These are phyloP conservation scores for Castanopsis chinensis DNA, from an alignment of 306 rosid genomes.

Conservation along the genomic window DNA sequence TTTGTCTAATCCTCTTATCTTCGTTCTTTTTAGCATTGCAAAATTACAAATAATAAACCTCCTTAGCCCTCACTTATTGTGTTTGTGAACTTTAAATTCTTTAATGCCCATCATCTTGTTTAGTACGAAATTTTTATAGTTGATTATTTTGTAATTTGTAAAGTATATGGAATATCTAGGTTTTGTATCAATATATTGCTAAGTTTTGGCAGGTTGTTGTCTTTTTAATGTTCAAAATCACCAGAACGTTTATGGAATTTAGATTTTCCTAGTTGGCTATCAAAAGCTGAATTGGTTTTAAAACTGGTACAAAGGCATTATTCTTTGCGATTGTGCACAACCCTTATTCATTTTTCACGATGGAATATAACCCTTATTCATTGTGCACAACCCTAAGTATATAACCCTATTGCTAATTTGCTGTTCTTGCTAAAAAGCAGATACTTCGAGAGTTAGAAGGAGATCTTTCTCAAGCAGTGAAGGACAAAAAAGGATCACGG, in stretches of 20 bases:
- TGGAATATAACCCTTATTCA: too few species aligned
- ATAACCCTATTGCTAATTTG: not conserved
- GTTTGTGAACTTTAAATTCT: too few species aligned
- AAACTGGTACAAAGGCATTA: too few species aligned
- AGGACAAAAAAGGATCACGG: too few species aligned
- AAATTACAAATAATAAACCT: not conserved
- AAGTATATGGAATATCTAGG: not conserved
- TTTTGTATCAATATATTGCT: not conserved
- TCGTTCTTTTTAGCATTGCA: not conserved
- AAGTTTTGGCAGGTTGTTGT: not conserved
- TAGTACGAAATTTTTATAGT: not conserved
- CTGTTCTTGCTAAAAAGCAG: slow-evolving; percentile 11
- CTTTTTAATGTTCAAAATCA: not conserved
- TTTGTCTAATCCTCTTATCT: not conserved
- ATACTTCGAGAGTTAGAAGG: slow-evolving; percentile 43
- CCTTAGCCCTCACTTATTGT: not conserved
- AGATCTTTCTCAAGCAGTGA: slow-evolving; percentile 8
- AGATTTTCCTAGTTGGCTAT: not conserved
- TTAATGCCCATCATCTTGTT: not conserved
- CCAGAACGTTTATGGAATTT: not conserved
- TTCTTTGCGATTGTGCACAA: too few species aligned
- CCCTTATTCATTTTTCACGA: not conserved
- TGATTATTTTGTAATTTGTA: not conserved
- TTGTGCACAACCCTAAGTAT: not conserved
- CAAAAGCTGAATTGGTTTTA: accelerated